Evolutionary conservation across 805 yeast species (phyloP), one percentile per base, ranked within the genome.

Genomic region (Kuraishia hungarica): DNA sequence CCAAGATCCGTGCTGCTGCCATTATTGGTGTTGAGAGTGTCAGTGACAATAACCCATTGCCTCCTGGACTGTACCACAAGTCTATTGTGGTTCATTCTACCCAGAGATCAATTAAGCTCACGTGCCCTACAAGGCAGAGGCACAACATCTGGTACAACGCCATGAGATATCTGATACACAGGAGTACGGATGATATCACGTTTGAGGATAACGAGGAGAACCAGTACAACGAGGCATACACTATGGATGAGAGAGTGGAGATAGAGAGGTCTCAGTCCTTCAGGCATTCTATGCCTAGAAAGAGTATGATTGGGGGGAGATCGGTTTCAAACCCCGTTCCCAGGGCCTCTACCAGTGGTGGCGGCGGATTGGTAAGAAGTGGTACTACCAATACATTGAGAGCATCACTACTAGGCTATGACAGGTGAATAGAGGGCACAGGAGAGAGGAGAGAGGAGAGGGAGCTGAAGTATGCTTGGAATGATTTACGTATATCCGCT

Each of bases 111-210:
- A 71, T 93, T 60, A 89, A 85, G 69, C 74, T 93, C 54, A 93
- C 98, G 0, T 92, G 97, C 70, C 84, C 94, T 6, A 88, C 90
- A 1, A 79, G 94, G 64, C 86, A 84, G 60, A 82, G 97, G 50
- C 98, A 93, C 67, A 89, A 89, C 64, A 83, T 90, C 47, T 93
- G 99, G 99, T 86, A 78, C 67, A 86, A 89, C 63, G 88, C 97
- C 0, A 73, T 93, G 58, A 78, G 87, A 54, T 92, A 87, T 65
- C 70, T 92, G 71, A 72, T 90, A 46, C 85, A 56, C 55, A 35
- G 50, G 56, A 23, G 48, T 51, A 19, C 48, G 43, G 29, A 51
- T 52, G 48, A 48, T 21, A 46, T 28, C 17, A 22, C 29, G n/a
- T 46, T 49, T 22, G 50, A 48, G n/a, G 55, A 53, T 39, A 22